Evolutionary conservation across 2,329 filamentous ascomycete species (phyloP), one percentile per base, ranked within the genome.

Genomic region (Dactylella cylindrospora): DNA sequence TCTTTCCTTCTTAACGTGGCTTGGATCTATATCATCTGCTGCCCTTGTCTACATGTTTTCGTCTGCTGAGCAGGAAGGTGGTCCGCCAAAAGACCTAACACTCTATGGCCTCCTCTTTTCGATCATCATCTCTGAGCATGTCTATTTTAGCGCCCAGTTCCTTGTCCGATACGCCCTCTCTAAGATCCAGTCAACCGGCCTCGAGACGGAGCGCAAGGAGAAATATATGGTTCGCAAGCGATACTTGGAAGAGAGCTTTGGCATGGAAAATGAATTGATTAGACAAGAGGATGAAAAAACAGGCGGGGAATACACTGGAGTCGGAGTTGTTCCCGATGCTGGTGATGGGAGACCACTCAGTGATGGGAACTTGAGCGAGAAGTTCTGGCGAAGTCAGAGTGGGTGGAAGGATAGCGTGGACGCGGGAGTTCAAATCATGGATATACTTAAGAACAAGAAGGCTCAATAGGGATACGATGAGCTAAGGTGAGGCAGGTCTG

Each of bases 41-140:
- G 89, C 90, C 0, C 81, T 97, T 40, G 86, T 95, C 0, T 95
- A 90, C 72, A 82, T 98, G 69, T 97, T 96, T 76, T 85, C 82
- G 66, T 82, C 84, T 45, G 79, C 84, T 51, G 78, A 80, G 1
- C n/a, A 41, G 4, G 74, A 84, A 32, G 85, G 84, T 0, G 86
- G 86, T 31, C 79, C 79, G 12, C 84, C 85, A 0, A 81, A 80
- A 36, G 80, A 83, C 39, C 86, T 96, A 69, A 84, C 82, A 53
- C 84, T 79, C 10, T 95, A 89, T 85, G 88, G 84, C 0, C 76
- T 96, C 2, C 79, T 98, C 3, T 76, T 95, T 13, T 82, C 84
- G 15, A 84, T 98, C 53, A 81, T 97, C 68, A 81, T 94, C 67
- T 84, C 88, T 0, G 93, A 98, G 71, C 91, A 98, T 71, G 75